A percentile compares a stretch with the other conserved stretches of the same genome.
These are phyloP conservation scores for Ustanciosporium gigantosporum DNA, from an alignment of 1,284 basidiomycete genomes.

Conservation along the genomic window DNA sequence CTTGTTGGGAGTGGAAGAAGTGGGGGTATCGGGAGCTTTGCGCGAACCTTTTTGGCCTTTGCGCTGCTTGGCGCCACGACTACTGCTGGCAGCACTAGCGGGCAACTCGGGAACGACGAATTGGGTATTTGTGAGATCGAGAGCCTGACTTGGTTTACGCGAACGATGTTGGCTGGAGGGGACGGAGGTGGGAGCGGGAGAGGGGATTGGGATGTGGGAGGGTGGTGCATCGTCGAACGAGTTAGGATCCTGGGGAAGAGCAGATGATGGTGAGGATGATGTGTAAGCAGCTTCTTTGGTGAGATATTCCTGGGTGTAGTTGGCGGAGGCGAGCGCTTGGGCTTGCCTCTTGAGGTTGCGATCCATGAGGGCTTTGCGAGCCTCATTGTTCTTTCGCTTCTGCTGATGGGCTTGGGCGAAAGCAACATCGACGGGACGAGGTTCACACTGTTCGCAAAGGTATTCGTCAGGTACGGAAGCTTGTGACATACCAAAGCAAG, in stretches of 20 bases:
- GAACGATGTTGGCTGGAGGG: constrained; percentile 12
- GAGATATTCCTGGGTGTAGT: constrained; percentile 13
- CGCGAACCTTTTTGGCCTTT: constrained; percentile 27
- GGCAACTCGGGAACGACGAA: constrained; percentile 39
- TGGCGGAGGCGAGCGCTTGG: constrained; percentile 19
- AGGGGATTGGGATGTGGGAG: not conserved
- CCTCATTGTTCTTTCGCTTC: constrained; percentile 52
- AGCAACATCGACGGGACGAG: constrained; percentile 51
- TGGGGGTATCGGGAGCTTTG: constrained; percentile 25
- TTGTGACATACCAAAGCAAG: constrained; percentile 71
- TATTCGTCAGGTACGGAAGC: constrained; percentile 71
- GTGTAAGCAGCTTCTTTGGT: constrained; percentile 5
- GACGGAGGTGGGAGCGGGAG: not conserved
- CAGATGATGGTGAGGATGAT: not conserved
- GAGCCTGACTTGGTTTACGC: constrained; percentile 41
- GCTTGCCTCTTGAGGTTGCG: constrained; percentile 34
- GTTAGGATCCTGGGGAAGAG: not conserved
- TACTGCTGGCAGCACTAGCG: constrained; percentile 20
- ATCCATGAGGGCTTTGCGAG: constrained; percentile 46
- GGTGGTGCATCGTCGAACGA: not conserved
- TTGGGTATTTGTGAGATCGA: constrained; percentile 39
- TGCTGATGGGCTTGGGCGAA: constrained; percentile 54
- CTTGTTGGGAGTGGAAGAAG: constrained; percentile 10
- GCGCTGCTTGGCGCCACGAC: constrained; percentile 16
- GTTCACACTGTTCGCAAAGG: constrained; percentile 62